Evolutionary conservation across 2,329 filamentous ascomycete genomes (phyloP), one percentile per base, ranked within the genome.

Genomic region (Knufia fluminis): DNA sequence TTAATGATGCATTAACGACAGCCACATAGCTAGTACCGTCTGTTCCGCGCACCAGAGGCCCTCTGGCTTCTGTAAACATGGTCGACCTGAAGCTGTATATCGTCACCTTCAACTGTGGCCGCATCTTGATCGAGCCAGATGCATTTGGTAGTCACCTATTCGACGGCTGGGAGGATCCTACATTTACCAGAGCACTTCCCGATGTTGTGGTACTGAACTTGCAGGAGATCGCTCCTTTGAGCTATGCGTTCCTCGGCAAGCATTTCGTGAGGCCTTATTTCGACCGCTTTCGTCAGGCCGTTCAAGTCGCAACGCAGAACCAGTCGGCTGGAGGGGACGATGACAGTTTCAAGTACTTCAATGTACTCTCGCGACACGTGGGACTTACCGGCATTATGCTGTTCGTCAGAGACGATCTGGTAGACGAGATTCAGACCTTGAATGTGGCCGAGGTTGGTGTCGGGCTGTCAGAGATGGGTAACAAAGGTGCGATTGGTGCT

Each of bases 381-480:
- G 91, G 92, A 56, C 88, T 96, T 82, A 97, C 90, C 0, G 89
- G 78, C 20, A 78, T 97, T 45, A 79, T 97, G 74, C 75, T 96
- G 16, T 95, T 95, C 64, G 85, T 83, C 17, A 80, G 80, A 50
- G 74, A 83, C 2, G 69, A 74, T 38, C 60, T 78, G 36, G 72
- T 77, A 0, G 66, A 74, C 7, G 72, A 76, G 20, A 71, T 96
- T 46, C 70, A 71, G 47, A 72, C 78, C 60, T 70, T 92, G n/a
- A 78, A 87, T 56, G 82, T 79, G n/a, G 87, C 85, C 1, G 86
- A 85, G 47, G 83, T 89, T 1, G 90, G 92, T 0, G 85, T 96
- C 43, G 92, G 92, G 0, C 66, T 89, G 1, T 83, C 82, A 51
- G 84, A 91, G 44, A 92, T 95, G 84, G 92, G 89, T 14, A 96